Evolutionary conservation across 495 filamentous ascomycete genomes (phyloP).

Genomic region (Penicillium parvum): DNA sequence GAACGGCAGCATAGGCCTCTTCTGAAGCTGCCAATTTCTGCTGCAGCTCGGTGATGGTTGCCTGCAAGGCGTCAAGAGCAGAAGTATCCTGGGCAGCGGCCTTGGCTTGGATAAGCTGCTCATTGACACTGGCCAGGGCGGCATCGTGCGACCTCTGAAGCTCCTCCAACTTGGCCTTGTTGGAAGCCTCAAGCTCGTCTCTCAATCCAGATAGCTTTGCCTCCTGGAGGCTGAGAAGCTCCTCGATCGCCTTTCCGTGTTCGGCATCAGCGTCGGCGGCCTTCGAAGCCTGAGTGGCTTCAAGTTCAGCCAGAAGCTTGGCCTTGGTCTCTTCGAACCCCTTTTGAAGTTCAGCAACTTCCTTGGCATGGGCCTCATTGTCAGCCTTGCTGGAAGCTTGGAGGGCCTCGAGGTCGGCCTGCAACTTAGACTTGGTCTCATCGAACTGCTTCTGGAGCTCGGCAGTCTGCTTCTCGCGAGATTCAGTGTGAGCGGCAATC

Average conservation of each 20-base stretch:
- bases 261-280: slow-evolving; percentile 38
- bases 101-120: slow-evolving; percentile 36
- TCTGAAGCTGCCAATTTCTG: slow-evolving; percentile 35
- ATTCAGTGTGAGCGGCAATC: slow-evolving; percentile 29
- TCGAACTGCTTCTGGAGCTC: slow-evolving; percentile 35
- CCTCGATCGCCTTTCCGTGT: slow-evolving; percentile 42
- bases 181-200: slow-evolving; percentile 34
- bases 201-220: slow-evolving; percentile 34
- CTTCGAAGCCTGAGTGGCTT: slow-evolving; percentile 29
- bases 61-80: slow-evolving; percentile 32
- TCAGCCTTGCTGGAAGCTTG: slow-evolving; percentile 27
- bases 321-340: slow-evolving; percentile 31
- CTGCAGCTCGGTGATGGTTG: slow-evolving; percentile 35
- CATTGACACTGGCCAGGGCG: slow-evolving; percentile 27
- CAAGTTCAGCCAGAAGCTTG: slow-evolving; percentile 33
- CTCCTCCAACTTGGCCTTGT: slow-evolving; percentile 35
- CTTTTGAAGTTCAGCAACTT: slow-evolving; percentile 33
- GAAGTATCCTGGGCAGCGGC: slow-evolving; percentile 38
- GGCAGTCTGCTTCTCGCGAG: slow-evolving; percentile 29
- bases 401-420: slow-evolving; percentile 30
- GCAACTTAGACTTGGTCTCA: slow-evolving; percentile 29
- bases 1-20: slow-evolving; percentile 24
- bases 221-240: slow-evolving; percentile 43
- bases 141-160: slow-evolving; percentile 38
- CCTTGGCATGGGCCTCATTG: slow-evolving; percentile 21